These are phyloP conservation scores for Aechmea fasciata DNA, from an alignment of 176 grass and related monocot genomes.

Conservation along the genomic window DNA sequence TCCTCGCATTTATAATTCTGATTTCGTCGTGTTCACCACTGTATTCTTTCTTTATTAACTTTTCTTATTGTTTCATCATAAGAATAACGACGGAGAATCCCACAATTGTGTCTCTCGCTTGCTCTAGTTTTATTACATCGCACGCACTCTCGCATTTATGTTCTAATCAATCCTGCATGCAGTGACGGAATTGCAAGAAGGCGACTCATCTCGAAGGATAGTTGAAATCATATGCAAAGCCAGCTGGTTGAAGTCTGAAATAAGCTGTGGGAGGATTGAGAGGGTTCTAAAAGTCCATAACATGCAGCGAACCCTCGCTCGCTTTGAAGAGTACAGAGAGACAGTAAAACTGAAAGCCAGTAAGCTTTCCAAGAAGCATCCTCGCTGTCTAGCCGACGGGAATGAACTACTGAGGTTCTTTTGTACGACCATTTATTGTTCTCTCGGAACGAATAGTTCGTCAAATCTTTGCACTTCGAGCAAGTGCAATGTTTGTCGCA, in stretches of 20 bases:
- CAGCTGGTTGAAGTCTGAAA: slow-evolving; percentile 46
- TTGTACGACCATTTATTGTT: slow-evolving; percentile 45
- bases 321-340: slow-evolving; percentile 60
- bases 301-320: slow-evolving; percentile 33
- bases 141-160: not conserved
- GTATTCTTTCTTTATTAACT: not conserved
- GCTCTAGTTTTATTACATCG: not conserved
- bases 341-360: slow-evolving; percentile 44
- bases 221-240: slow-evolving; percentile 73
- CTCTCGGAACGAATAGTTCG: slow-evolving; percentile 37
- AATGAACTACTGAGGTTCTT: slow-evolving; percentile 84
- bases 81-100: not conserved
- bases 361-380: slow-evolving; percentile 53
- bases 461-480: slow-evolving; percentile 43
- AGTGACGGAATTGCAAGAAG: slow-evolving; percentile 55
- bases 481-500: slow-evolving; percentile 56
- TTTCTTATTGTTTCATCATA: not conserved
- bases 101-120: not conserved
- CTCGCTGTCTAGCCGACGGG: slow-evolving; percentile 70
- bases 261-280: slow-evolving; percentile 26
- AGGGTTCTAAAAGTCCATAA: slow-evolving; percentile 65
- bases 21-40: no score
- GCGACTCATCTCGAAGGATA: slow-evolving; percentile 54
- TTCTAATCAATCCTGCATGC: slow-evolving; percentile 18
- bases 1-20: no score